Evolutionary conservation across 148 eudicot species (phyloP).

Genomic region (Vaccinium darrowii): DNA sequence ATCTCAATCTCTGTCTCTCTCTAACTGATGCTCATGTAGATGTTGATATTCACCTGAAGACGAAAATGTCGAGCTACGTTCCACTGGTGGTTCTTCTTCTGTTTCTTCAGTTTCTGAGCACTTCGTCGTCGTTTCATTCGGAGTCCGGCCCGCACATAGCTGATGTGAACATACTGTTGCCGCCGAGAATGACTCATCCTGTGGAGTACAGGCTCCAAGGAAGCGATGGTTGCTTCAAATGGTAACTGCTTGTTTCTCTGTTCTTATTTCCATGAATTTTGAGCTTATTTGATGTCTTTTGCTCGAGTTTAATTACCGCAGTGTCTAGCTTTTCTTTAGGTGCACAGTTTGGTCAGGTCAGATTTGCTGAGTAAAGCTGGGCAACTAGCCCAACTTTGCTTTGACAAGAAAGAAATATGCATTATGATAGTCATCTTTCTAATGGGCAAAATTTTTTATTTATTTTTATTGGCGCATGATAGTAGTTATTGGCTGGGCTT

Average conservation of each 20-base stretch:
- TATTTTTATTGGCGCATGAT: too few relatives aligned
- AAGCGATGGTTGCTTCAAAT: constrained; percentile 86
- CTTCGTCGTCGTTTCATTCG: constrained; percentile 14
- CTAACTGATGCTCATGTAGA: neutral
- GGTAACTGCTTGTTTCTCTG: constrained; percentile 36
- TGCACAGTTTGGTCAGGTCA: neutral
- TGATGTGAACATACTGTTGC: constrained; percentile 78
- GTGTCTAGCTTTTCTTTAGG: neutral
- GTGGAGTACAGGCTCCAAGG: constrained; percentile 85
- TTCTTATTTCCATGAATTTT: neutral
- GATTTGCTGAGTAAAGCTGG: neutral
- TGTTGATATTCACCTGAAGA: neutral
- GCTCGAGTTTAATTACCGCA: neutral
- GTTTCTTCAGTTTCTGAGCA: constrained; percentile 12
- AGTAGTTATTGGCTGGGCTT: too few relatives aligned
- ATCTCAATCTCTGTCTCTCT: neutral
- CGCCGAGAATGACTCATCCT: constrained; percentile 79
- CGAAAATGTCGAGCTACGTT: constrained; percentile 6
- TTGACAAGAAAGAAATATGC: too few relatives aligned
- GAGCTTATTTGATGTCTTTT: neutral
- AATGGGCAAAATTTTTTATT: too few relatives aligned
- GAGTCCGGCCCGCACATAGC: constrained; percentile 78
- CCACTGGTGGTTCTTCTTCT: neutral
- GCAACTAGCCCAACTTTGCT: too few relatives aligned
- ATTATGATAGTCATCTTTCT: too few relatives aligned